These are phyloP conservation scores for Ramaria sp. DNA, from an alignment of 768 basidiomycete genomes.

Conservation along the genomic window DNA sequence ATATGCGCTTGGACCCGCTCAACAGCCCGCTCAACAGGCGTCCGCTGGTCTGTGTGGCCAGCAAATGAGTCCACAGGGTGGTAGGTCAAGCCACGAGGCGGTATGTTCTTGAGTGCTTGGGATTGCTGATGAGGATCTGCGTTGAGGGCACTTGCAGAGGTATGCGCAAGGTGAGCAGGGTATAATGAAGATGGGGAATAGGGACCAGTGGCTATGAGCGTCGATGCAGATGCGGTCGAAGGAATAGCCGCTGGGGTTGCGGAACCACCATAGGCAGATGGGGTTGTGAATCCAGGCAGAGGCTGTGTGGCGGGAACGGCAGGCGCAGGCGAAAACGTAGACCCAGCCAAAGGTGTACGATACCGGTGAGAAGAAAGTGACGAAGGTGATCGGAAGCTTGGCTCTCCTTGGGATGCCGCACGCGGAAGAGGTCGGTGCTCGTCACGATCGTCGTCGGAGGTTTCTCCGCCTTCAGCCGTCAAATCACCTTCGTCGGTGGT, in stretches of 20 bases:
- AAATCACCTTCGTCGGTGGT: constrained; percentile 27
- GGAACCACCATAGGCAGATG: constrained; percentile 46
- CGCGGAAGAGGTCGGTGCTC: constrained; percentile 28
- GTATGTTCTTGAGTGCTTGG: not conserved
- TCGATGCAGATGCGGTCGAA: constrained; percentile 5
- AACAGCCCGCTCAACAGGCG: constrained; percentile 60
- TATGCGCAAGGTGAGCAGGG: not conserved
- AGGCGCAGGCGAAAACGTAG: constrained; percentile 47
- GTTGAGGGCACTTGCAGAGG: not conserved
- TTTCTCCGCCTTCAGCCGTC: constrained; percentile 30
- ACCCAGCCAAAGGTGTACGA: constrained; percentile 63
- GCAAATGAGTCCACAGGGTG: not conserved
- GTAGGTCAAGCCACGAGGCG: not conserved
- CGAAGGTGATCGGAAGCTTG: constrained; percentile 48
- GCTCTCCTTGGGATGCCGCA: constrained; percentile 1
- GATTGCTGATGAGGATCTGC: not conserved
- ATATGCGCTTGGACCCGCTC: constrained; percentile 75
- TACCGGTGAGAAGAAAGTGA: constrained; percentile 69
- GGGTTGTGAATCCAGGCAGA: constrained; percentile 55
- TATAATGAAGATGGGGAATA: constrained; percentile 3
- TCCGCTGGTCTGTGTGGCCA: constrained; percentile 4
- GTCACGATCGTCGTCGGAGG: constrained; percentile 19
- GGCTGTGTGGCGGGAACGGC: constrained; percentile 56
- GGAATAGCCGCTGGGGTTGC: not conserved
- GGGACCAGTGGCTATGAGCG: not conserved